Conservation (phyloP, 305 asterid species). For the Solanum hybrid region DNA sequence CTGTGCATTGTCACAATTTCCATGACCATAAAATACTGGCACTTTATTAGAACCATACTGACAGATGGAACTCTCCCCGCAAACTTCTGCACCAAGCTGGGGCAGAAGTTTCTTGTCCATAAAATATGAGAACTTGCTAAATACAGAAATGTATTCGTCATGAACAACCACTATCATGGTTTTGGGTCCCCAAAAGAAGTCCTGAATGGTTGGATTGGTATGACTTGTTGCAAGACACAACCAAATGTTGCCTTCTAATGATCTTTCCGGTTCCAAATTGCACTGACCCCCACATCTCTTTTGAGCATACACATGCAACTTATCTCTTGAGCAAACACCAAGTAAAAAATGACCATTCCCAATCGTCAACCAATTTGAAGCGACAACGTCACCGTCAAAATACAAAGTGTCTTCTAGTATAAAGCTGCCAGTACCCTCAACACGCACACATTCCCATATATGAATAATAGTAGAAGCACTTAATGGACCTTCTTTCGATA, state of each 20-base stretch:
- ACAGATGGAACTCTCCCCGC: slow-evolving; percentile 9
- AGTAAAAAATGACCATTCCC: slow-evolving; percentile 77
- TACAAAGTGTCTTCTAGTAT: slow-evolving; percentile 61
- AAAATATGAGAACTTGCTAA: slow-evolving; percentile 45
- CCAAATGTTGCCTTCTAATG: slow-evolving; percentile 56
- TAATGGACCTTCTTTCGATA: slow-evolving; percentile 26
- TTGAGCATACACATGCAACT: slow-evolving; percentile 53
- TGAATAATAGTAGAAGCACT: slow-evolving; percentile 32
- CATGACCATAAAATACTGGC: slow-evolving; percentile 14
- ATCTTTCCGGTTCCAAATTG: slow-evolving; percentile 42
- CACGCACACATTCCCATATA: slow-evolving; percentile 76
- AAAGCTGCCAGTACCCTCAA: slow-evolving; percentile 59
- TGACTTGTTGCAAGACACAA: slow-evolving; percentile 55
- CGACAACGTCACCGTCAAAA: slow-evolving; percentile 56
- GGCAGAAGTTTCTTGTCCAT: slow-evolving; percentile 21
- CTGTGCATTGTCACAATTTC: slow-evolving; percentile 21
- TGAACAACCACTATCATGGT: slow-evolving; percentile 60
- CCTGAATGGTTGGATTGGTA: slow-evolving; percentile 45
- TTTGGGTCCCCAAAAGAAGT: slow-evolving; percentile 92
- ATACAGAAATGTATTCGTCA: slow-evolving; percentile 52
- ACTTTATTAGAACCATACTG: slow-evolving; percentile 20
- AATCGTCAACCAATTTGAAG: slow-evolving; percentile 61
- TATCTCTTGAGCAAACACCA: slow-evolving; percentile 65
- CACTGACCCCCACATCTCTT: slow-evolving; percentile 60
- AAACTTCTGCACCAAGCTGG: slow-evolving; percentile 5